Base-by-base conservation (phyloP, 352 stramenopile species). In the Phytophthora quininea region DNA sequence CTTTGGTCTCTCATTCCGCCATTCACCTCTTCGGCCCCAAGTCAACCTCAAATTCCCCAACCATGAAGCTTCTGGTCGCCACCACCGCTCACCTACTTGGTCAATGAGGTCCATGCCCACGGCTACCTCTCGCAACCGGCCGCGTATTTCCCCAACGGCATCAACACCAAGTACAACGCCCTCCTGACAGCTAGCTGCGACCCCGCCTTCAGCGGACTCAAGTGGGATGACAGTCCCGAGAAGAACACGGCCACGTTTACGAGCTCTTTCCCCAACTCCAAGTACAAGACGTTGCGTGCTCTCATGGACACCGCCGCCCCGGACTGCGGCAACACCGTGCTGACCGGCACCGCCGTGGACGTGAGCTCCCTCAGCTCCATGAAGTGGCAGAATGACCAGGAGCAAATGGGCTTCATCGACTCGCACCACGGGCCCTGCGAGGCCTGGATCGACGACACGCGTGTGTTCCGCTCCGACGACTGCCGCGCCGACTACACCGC, bases 391-490 rank as follows among this genome's bases (percentile, higher is more conserved):
- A 86, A 86, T 57, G 54, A 79, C 43, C 42, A 84, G 45, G 69
- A 77, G 38, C 48, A 64, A 9, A 66, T 62, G 33, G 74, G 77
- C 8, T 86, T 86, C 45, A 60, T 86, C 29, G 70, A 67, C 1
- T 84, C 74, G n/a, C 77, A 86, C 63, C 67, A 73, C n/a, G 78
- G 78, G 15, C 78, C 78, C n/a, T 87, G 78, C 42, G 78, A 87
- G 59, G 66, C 79, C 38, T 87, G 76, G 75, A 76, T 87, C 50
- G 61, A 80, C 55, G 59, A 83, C 52, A 58, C 42, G 10, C 69
- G 55, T 42, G 73, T 80, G 15, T 38, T 74, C 8, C 67, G 80
- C 30, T 67, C 79, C 5, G 66, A 83, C 37, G 74, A 87, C 66
- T 87, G 78, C 19, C 63, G 69, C 29, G 62, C 51, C 29, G 64